Evolutionary conservation across 768 basidiomycete species (phyloP), one percentile per base, ranked within the genome.

Genomic region (Atractiella rhizophila): DNA sequence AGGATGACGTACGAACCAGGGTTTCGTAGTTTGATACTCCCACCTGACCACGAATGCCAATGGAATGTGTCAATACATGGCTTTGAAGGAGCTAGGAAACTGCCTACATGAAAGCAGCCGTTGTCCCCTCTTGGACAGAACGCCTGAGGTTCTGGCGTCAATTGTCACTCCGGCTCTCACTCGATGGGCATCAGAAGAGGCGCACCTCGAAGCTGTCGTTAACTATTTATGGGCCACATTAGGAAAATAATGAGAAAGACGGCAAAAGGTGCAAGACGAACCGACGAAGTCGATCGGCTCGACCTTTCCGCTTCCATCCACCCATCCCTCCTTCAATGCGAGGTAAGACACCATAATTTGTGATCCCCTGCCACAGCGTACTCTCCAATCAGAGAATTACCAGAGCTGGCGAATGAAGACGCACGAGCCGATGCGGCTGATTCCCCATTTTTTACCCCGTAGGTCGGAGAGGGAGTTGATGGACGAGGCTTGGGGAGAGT

Each of bases 341-440:
- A 91, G 79, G 20, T 91, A 82, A 48, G 75, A 79, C 3, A 83
- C 86, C 85, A 96, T 94, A 1, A 80, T 82, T 56, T 86, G 77
- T 48, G 76, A 78, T 19, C 83, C 83, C 50, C 79, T 76, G 43
- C 18, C 36, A 19, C 3, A 18, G 4, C 13, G 9, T 0, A 4
- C 48, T 2, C 3, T 19, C 13, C 7, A 20, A 28, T 39, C 31
- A 29, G n/a, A 8, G 23, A 19, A 20, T 18, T 18, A 27, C 28
- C 4, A 23, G 4, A 21, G 12, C 11, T 26, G 19, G 16, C n/a
- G 16, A 28, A 26, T 6, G 8, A 19, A 21, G 25, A 48, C 59
- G 43, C 44, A 71, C 79, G 79, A 88, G 50, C 85, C 88, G 35
- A 69, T 62, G 28, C 88, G 64, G 20, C 82, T 88, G 39, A 94